Percentiles rank a stretch among this genome's conserved stretches.
These are phyloP conservation scores for Calonectria pteridis DNA, from an alignment of 2,329 filamentous ascomycete species.

Conservation along the genomic window DNA sequence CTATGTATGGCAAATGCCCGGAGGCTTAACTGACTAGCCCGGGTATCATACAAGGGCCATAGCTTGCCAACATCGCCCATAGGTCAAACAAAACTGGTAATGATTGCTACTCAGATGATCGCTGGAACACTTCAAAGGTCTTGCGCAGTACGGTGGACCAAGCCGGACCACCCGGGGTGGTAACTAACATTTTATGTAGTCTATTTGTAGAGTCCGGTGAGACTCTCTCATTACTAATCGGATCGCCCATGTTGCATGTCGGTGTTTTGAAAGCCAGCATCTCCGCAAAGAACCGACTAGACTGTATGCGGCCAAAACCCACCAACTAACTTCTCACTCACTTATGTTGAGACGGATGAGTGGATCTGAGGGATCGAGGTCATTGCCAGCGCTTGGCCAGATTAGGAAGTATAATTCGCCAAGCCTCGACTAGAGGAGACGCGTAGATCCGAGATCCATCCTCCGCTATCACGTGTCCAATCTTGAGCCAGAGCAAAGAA, in stretches of 20 bases:
- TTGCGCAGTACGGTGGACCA: neutral
- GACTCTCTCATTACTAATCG: neutral
- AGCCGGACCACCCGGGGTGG: neutral
- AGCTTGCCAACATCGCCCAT: neutral
- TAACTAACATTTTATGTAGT: neutral
- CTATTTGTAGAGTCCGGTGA: neutral
- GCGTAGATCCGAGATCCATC: neutral
- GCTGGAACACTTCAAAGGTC: neutral
- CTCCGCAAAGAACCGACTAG: neutral
- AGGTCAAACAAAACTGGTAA: neutral
- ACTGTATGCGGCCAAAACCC: neutral
- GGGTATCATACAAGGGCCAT: neutral
- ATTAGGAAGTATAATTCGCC: neutral
- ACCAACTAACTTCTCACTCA: neutral
- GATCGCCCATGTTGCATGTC: neutral
- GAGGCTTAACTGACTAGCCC: neutral
- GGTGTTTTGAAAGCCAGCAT: neutral
- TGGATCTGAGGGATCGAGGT: neutral
- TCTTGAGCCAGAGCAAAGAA: neutral
- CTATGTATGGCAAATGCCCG: neutral
- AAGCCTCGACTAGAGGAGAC: neutral
- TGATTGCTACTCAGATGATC: neutral
- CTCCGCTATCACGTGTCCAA: neutral
- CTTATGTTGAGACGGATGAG: neutral
- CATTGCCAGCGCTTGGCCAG: neutral